phyloP scores from a whole-genome alignment of 192 early-diverging fungal species.

The Backusella australiensis region DNA sequence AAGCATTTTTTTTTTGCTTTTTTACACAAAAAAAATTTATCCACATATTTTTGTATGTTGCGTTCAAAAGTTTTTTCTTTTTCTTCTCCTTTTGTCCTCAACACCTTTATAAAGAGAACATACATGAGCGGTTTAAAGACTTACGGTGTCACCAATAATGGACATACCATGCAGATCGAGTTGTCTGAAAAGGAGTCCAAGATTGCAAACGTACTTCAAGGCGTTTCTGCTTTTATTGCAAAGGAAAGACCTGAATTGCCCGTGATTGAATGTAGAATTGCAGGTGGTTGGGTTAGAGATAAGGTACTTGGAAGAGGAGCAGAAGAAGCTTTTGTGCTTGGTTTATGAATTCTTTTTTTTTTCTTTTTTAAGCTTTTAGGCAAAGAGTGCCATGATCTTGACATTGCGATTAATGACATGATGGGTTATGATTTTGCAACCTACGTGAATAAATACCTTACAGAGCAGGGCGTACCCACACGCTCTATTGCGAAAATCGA shows the following conservation, averaged over 20 bases:
- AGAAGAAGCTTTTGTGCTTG: not conserved
- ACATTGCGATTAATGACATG: slow-evolving; percentile 92
- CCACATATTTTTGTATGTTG: not conserved
- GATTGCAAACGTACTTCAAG: slow-evolving; percentile 67
- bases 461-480: slow-evolving; percentile 35
- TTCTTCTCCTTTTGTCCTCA: not conserved
- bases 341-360: slow-evolving; percentile 8
- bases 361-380: slow-evolving; percentile 67
- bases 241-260: slow-evolving; percentile 44
- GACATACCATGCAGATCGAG: slow-evolving; percentile 35
- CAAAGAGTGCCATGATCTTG: slow-evolving; percentile 83
- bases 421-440: slow-evolving; percentile 90
- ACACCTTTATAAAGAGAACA: not conserved
- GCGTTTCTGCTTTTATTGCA: slow-evolving; percentile 57
- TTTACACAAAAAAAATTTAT: not conserved
- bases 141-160: slow-evolving; percentile 27
- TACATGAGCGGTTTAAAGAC: not conserved
- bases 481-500: slow-evolving; percentile 78
- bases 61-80: not conserved
- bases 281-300: slow-evolving; percentile 99
- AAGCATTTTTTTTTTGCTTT: not conserved
- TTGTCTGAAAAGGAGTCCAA: slow-evolving; percentile 61
- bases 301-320: slow-evolving; percentile 54
- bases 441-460: slow-evolving; percentile 65
- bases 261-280: slow-evolving; percentile 75